Evolutionary conservation across 2,329 filamentous ascomycete genomes (phyloP), one percentile per base, ranked within the genome.

Genomic region (Calonectria crousiana): DNA sequence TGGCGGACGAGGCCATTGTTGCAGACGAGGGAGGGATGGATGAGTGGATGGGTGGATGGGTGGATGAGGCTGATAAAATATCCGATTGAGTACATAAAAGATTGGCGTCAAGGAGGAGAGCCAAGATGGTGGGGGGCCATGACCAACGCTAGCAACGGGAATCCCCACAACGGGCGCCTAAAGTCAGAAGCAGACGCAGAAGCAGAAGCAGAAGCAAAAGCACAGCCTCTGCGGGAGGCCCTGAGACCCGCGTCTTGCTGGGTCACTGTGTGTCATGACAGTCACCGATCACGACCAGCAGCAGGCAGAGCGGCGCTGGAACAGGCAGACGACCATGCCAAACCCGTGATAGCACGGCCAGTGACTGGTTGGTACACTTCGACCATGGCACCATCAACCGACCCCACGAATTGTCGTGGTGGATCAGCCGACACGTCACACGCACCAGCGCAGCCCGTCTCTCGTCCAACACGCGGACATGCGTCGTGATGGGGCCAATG

Each of bases 381-480:
- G 56, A 8, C n/a, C 18, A 34, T 28, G 14, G 11, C 56, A 62
- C 38, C 56, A 26, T 62, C 34, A 62, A 62, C 56, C 34, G 56
- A 62, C 56, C 56, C 56, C 56, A 62, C 56, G 56, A 62, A 62
- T 62, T 8, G 34, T 38, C 14, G n/a, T 34, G 67, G 73, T 76
- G 75, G 79, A 81, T 80, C 79, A 81, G 69, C 73, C 73, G 79
- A 80, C 79, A 80, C 79, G 78, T 80, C 78, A 80, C 76, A 74
- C 62, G 67, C 60, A 32, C 69, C 38, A 32, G 49, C 28, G 69
- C 56, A 41, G 56, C 62, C 60, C 73, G 53, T 53, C 60, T 65
- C 64, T 58, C 49, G 41, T 58, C 52, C 66, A 73, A 62, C 73
- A 74, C 64, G 70, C 66, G 71, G 36, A 32, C 47, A 30, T 67